Evolutionary conservation across 352 stramenopile species (phyloP), one percentile per base, ranked within the genome.

Genomic region (Thraustochytrium striatum): DNA sequence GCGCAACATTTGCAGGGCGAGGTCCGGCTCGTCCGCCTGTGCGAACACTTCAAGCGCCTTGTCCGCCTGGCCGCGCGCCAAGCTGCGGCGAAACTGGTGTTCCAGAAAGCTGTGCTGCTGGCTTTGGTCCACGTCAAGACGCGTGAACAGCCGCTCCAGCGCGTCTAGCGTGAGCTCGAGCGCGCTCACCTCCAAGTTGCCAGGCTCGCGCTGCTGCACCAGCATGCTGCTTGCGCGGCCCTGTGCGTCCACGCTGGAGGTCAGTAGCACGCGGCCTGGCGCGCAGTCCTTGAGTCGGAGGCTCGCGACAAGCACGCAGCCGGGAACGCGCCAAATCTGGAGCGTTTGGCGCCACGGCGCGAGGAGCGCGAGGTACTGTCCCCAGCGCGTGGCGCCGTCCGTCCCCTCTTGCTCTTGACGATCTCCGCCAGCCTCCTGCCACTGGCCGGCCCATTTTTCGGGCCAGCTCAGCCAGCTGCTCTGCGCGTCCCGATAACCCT

Each of bases 401-500:
- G 38, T 61, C 2, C 25, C n/a, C 30, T 16, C 16, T 39, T 52
- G 28, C 8, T 28, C 52, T 0, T 59, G 19, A 32, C 52, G 11
- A 30, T n/a, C 58, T 21, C 39, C 13, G 1, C 8, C 33, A 13
- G 11, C 28, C 5, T 70, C 38, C 0, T 39, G 19, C 28, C n/a
- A 28, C 33, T 70, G 7, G 8, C 21, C 21, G 28, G 2, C 30
- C 65, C 65, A 75, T 9, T 30, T 38, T 25, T 75, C 65, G n/a
- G 43, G 0, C 16, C 65, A 13, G 11, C 41, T 75, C 19, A 75
- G 16, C 65, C 65, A 75, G 3, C 21, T 43, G 19, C 41, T 75
- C 35, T 75, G 65, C 2, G 65, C 65, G 61, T 75, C 65, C 16
- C 65, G 44, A n/a, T 75, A 75, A 3, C 65, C 65, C 39, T 75